phyloP scores from a whole-genome alignment of 352 stramenopile genomes.

The Nothophytophthora sp. region DNA sequence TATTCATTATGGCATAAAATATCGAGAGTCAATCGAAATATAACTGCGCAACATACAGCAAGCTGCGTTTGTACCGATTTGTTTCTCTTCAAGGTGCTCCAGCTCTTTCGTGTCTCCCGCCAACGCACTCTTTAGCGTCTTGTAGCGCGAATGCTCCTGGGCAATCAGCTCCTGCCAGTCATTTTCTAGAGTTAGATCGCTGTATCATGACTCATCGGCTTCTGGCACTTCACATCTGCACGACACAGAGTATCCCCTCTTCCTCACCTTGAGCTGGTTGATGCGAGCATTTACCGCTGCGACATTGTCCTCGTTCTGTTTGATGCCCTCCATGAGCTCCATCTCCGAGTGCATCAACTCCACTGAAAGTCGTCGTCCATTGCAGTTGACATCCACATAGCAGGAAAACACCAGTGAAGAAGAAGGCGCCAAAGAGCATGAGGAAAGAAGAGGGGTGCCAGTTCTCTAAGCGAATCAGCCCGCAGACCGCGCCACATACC shows the following conservation, averaged over 20 bases:
- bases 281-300: constrained; percentile 40
- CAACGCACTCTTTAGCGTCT: constrained; percentile 28
- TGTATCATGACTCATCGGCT: background rate
- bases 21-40: constrained; percentile 1
- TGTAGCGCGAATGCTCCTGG: constrained; percentile 43
- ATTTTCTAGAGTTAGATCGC: background rate
- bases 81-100: constrained; percentile 41
- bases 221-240: no score
- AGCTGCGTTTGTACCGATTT: constrained; percentile 28
- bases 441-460: no score
- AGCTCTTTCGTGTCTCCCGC: constrained; percentile 32
- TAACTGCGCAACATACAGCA: background rate
- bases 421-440: no score
- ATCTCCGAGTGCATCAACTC: constrained; percentile 83
- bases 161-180: constrained; percentile 37
- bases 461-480: no score
- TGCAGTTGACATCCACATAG: no score
- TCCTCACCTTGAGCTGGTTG: constrained; percentile 53
- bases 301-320: constrained; percentile 61
- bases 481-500: no score
- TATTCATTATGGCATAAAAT: constrained; percentile 8
- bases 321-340: constrained; percentile 69
- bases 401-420: no score
- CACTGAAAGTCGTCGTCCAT: no score
- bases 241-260: no score